Conservation (phyloP, 2,329 filamentous ascomycete genomes). For the Fusarium anguioides region DNA sequence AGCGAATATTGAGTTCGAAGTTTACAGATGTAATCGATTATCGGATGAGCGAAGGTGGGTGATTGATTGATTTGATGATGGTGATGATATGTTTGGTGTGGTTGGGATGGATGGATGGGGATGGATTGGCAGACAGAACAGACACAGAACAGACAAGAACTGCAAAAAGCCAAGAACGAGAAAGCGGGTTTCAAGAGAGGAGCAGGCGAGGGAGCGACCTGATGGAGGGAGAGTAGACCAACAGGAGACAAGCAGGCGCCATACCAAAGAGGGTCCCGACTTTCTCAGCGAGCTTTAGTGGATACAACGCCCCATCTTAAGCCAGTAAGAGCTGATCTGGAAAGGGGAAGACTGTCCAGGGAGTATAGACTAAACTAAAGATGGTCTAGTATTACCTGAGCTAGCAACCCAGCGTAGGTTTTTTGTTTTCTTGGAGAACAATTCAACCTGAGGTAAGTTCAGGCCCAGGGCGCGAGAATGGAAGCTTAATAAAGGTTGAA, state of each 20-base stretch:
- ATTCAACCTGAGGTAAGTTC: constrained; percentile 15
- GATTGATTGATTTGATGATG: constrained; percentile 20
- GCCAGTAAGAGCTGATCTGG: constrained; percentile 21
- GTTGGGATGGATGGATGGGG: constrained; percentile 32
- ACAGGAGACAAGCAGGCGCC: constrained; percentile 38
- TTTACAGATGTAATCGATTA: neutral
- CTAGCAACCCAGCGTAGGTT: constrained; percentile 16
- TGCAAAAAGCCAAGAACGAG: constrained; percentile 40
- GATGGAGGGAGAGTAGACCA: constrained; percentile 35
- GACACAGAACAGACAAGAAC: too few relatives aligned
- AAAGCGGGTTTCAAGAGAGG: constrained; percentile 38
- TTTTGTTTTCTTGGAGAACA: constrained; percentile 31
- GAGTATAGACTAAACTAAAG: constrained; percentile 19
- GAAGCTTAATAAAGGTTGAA: constrained; percentile 1
- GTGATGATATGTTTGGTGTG: constrained; percentile 16
- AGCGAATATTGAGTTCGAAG: constrained; percentile 11
- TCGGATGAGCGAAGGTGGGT: constrained; percentile 17
- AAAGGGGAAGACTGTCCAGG: constrained; percentile 32
- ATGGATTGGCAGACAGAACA: constrained; percentile 28
- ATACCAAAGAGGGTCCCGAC: constrained; percentile 23
- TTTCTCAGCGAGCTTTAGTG: constrained; percentile 24
- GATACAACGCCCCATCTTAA: neutral
- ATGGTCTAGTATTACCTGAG: neutral
- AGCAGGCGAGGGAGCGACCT: constrained; percentile 34
- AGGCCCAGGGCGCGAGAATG: constrained; percentile 7